Percentiles rank a stretch among this genome's conserved stretches.
These are phyloP conservation scores for Lolium rigidum DNA, from an alignment of 176 grass and related monocot genomes.

Conservation along the genomic window DNA sequence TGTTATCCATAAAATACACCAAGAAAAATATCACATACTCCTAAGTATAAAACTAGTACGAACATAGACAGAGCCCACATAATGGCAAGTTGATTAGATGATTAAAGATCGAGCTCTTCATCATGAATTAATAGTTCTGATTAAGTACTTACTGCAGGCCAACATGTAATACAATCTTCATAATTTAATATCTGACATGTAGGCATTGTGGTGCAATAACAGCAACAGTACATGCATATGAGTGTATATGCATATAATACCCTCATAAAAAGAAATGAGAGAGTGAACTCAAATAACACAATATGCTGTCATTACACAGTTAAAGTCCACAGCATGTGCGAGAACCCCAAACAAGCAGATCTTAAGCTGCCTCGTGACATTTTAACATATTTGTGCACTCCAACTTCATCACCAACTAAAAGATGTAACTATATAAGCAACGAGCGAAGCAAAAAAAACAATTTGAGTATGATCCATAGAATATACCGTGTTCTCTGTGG, in stretches of 20 bases:
- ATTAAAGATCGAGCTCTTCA: background rate
- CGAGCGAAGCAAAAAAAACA: constrained; percentile 34
- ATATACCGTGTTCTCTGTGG: constrained; percentile 86
- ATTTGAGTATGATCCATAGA: constrained; percentile 7
- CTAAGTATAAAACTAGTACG: constrained; percentile 8
- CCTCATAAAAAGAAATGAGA: background rate
- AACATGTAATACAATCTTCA: background rate
- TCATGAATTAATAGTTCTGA: background rate
- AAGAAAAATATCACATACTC: constrained; percentile 9
- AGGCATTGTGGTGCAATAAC: constrained; percentile 14
- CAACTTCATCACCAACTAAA: background rate
- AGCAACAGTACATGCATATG: constrained; percentile 2
- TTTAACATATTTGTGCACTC: constrained; percentile 3
- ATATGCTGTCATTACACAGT: background rate
- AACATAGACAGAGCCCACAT: constrained; percentile 21
- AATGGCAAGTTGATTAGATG: background rate
- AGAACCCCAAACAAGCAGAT: constrained; percentile 24
- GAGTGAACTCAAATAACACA: constrained; percentile 22
- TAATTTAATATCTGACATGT: background rate
- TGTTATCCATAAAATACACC: background rate
- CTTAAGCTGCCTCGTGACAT: constrained; percentile 21
- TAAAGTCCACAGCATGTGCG: background rate
- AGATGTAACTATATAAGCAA: background rate
- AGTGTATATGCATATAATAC: background rate
- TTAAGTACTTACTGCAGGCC: background rate